Evolutionary conservation across 2,329 filamentous ascomycete species (phyloP), one percentile per base, ranked within the genome.

Genomic region (Sordariomycetes sp.): DNA sequence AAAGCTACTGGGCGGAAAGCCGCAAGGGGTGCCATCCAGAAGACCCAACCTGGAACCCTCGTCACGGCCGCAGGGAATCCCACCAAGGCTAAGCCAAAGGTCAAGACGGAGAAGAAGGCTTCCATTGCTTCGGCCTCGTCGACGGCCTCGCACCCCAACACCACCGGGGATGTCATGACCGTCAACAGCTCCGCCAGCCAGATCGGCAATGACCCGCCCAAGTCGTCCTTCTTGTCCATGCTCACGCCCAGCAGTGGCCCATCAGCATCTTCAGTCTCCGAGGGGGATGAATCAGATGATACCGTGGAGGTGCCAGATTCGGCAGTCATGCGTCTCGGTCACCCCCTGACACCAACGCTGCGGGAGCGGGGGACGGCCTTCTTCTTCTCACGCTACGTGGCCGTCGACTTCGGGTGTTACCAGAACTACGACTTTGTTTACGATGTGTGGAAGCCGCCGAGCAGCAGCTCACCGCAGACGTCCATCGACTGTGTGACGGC

Each of bases 401-500:
- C 58, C n/a, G 51, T 61, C 9, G 59, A 66, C 35, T 57, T 64
- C 42, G 61, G 62, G 5, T 63, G 57, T 20, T 61, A 64, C 41
- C 66, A 70, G 29, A 66, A 67, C 36, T 70, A 72, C 34, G 64
- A 70, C 42, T 71, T 68, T 45, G 54, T 75, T 36, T 66, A 63
- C 36, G 66, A 74, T 26, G 54, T 74, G 7, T 70, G 67, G 67
- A 66, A 61, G 37, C 65, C 67, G 1, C 57, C 53, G 6, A 30
- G 19, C 6, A 33, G 32, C 9, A 30, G 32, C 6, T n/a, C n/a
- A n/a, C n/a, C n/a, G n/a, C 9, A 14, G 18, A 28, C 26, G 20
- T 12, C 27, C 3, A 17, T 41, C 10, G 70, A 72, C 42, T 57
- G 63, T 9, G 62, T 70, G 16, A 58, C 70, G 17, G 61, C 68